Base-by-base conservation (phyloP, 352 stramenopile genomes). In the Aphanomyces euteiches region DNA sequence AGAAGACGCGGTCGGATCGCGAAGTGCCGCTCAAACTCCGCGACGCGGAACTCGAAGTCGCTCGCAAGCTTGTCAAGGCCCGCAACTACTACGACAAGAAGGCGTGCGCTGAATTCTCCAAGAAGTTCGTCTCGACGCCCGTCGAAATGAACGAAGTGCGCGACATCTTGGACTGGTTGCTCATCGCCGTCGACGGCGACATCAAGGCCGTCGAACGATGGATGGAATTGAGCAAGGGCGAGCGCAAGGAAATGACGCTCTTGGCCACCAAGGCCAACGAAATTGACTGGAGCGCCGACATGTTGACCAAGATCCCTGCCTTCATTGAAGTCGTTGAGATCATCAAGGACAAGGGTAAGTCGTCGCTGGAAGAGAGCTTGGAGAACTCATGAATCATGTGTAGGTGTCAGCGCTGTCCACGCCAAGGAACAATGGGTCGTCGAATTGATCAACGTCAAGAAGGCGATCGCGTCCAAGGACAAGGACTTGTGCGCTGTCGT, bases 11-110 rank as follows among this genome's bases (percentile, higher is more conserved):
- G 59, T 86, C 79, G 41, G 84, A 90, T 50, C 87, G 87, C 47
- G 85, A 91, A 69, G 84, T 84, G 59, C 83, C 85, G 1, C 81
- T 86, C 60, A 56, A 79, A 48, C 82, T 84, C 17, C 84, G 84
- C 63, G 85, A 93, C 21, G 77, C 84, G 2, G 87, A 95, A 73
- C 75, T 95, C 17, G 87, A 95, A 47, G 75, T 77, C 7, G 85
- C 83, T 41, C 90, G 90, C 73, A 80, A 79, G 57, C 73, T 95
- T 17, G 85, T 95, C 69, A 93, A 95, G 76, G 84, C 85, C 57
- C 87, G 87, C 69, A 95, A 95, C 78, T 95, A 93, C 82, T 95
- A 95, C 79, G 87, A 95, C 73, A 79, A 80, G 21, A 89, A 89
- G 73, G 84, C 87, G 21, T 95, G 87, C 68, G 75, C 74, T 8